Base-by-base conservation (phyloP, 2,329 filamentous ascomycete genomes). In the Cercospora nicotianae region DNA sequence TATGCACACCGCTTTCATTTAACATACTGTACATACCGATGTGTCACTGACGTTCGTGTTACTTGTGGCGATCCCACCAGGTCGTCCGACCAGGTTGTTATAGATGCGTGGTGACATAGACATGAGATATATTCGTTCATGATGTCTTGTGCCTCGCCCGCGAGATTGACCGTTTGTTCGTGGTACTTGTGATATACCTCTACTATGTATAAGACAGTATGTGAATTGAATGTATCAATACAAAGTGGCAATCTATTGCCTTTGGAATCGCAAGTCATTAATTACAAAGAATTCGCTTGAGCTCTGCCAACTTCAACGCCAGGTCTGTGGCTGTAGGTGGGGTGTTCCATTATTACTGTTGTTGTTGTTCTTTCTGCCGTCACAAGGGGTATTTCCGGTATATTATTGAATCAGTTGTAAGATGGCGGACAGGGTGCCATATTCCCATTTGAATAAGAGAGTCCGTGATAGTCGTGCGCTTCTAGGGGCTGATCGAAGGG, bases 391-490 rank as follows among this genome's bases (percentile, higher is more conserved):
- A 51, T 23, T 23, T 26, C 31, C n/a, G 20, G 16, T 23, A 39
- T n/a, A 33, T 28, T 10, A 28, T 16, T 36, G 12, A n/a, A 5
- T 64, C 48, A 64, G 23, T 64, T 64, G 62, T 57, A 64, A n/a
- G 45, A 26, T n/a, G 62, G 62, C n/a, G 62, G 62, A 57, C 62
- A 64, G n/a, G 62, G n/a, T 20, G 48, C 48, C 30, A 64, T 10
- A 5, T 57, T 57, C 12, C 18, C 48, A 30, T 64, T 64, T 5
- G 48, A 18, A 45, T 57, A 64, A 9, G 48, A 31, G 8, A 64
- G 48, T 7, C 30, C 31, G 16, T 64, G 48, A 28, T 57, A 64
- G 12, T 64, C 48, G 10, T 51, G 18, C 16, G 48, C 48, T 8
- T 64, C 48, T 28, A 57, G 16, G 8, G 51, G 20, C 30, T 64